Evolutionary conservation across 2,329 filamentous ascomycete genomes (phyloP).

Genomic region (Ceratocystis cubensis): DNA sequence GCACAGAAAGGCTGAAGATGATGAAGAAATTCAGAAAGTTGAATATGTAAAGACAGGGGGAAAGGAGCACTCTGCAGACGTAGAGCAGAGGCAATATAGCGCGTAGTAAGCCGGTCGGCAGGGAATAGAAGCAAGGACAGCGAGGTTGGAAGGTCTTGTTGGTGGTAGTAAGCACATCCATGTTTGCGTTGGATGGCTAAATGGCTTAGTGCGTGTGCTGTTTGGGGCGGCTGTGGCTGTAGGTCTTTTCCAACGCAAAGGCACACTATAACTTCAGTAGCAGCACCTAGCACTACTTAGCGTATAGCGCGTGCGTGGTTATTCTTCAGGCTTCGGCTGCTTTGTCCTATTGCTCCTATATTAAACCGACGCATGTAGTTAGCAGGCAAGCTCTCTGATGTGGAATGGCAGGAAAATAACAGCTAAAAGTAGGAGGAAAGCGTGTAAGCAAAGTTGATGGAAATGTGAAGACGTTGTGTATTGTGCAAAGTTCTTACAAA

Average conservation of each 20-base stretch:
- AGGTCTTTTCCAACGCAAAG: not conserved
- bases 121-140: conserved; percentile 4
- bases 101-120: not conserved
- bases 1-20: conserved; percentile 15
- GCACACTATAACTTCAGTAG: not conserved
- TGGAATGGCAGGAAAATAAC: not conserved
- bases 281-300: not conserved
- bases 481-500: not conserved
- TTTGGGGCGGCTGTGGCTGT: not conserved
- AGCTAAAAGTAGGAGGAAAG: not conserved
- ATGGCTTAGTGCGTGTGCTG: not conserved
- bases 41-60: not conserved
- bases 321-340: not conserved
- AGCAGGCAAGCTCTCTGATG: not conserved
- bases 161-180: not conserved
- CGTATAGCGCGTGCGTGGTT: not conserved
- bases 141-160: conserved; percentile 2
- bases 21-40: conserved; percentile 3
- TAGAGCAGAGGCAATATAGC: not conserved
- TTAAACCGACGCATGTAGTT: not conserved
- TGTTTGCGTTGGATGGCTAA: not conserved
- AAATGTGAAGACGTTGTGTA: not conserved
- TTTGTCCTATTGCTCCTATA: not conserved
- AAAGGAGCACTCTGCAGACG: not conserved
- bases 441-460: not conserved